A percentile compares a stretch with the other conserved stretches of the same genome.
These are phyloP conservation scores for Penicillium sp. DNA, from an alignment of 2,329 filamentous ascomycete genomes.

Conservation along the genomic window DNA sequence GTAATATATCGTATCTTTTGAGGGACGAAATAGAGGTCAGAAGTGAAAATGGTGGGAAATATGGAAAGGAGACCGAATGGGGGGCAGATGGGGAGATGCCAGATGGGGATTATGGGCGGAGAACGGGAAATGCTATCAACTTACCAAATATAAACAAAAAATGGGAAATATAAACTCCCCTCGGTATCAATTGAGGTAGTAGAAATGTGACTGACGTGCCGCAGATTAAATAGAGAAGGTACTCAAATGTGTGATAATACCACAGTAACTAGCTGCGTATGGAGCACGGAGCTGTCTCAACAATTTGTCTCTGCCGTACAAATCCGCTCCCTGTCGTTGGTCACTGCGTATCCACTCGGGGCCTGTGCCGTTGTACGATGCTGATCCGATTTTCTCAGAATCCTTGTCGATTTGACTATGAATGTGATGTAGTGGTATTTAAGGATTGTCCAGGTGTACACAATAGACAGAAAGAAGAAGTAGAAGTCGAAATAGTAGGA, in stretches of 20 bases:
- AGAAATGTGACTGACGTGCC: too few species aligned
- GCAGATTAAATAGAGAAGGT: too few species aligned
- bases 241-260: too few species aligned
- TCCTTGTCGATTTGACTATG: neutral
- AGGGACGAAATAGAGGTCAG: neutral
- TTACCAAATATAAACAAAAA: neutral
- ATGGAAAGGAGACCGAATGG: slow-evolving; percentile 1
- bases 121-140: neutral
- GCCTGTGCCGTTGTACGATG: slow-evolving; percentile 1
- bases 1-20: neutral
- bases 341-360: slow-evolving; percentile 4
- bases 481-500: too few species aligned
- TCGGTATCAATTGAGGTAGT: neutral
- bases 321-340: slow-evolving; percentile 3
- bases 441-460: neutral
- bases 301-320: slow-evolving; percentile 1
- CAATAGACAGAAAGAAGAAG: neutral
- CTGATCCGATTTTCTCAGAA: neutral
- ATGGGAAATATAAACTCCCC: neutral
- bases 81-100: too few species aligned
- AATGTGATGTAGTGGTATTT: neutral
- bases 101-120: neutral
- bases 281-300: too few species aligned
- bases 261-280: neutral
- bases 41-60: neutral